Percentiles rank a stretch among this genome's conserved stretches.
These are phyloP conservation scores for Myriangium duriaei DNA, from an alignment of 2,329 filamentous ascomycete species.

Conservation along the genomic window DNA sequence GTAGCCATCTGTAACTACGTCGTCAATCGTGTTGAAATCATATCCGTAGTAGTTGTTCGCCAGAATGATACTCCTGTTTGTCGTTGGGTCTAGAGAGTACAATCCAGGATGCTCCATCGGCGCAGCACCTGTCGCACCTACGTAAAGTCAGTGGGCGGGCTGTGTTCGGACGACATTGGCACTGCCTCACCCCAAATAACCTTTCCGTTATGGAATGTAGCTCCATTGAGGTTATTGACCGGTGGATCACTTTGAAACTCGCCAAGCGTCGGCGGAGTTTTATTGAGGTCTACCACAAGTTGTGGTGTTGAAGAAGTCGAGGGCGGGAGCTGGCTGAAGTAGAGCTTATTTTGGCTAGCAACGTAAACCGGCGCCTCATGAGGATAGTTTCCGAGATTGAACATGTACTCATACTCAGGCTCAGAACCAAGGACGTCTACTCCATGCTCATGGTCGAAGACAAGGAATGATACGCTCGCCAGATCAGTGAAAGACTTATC, in stretches of 20 bases:
- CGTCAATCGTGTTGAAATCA: conserved; percentile 33
- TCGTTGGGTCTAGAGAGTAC: conserved; percentile 33
- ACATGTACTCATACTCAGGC: conserved; percentile 27
- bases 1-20: conserved; percentile 26
- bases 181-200: conserved; percentile 24
- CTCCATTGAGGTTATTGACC: conserved; percentile 33
- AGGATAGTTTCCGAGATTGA: conserved; percentile 25
- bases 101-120: conserved; percentile 29
- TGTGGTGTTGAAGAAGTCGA: conserved; percentile 27
- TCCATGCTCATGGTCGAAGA: conserved; percentile 25
- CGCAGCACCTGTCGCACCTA: conserved; percentile 26
- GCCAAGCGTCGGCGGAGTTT: conserved; percentile 27
- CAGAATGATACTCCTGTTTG: conserved; percentile 28
- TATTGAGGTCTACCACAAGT: conserved; percentile 29
- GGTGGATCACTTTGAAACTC: conserved; percentile 30
- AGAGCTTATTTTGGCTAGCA: conserved; percentile 28
- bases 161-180: background rate
- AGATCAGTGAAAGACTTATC: conserved; percentile 22
- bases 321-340: conserved; percentile 26
- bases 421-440: conserved; percentile 25
- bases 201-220: conserved; percentile 27
- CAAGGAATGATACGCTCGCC: conserved; percentile 20
- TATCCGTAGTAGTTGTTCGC: conserved; percentile 37
- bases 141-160: conserved; percentile 13
- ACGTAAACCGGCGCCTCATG: conserved; percentile 34